Conservation (phyloP, 257 asterid genomes). For the Lycium barbarum region DNA sequence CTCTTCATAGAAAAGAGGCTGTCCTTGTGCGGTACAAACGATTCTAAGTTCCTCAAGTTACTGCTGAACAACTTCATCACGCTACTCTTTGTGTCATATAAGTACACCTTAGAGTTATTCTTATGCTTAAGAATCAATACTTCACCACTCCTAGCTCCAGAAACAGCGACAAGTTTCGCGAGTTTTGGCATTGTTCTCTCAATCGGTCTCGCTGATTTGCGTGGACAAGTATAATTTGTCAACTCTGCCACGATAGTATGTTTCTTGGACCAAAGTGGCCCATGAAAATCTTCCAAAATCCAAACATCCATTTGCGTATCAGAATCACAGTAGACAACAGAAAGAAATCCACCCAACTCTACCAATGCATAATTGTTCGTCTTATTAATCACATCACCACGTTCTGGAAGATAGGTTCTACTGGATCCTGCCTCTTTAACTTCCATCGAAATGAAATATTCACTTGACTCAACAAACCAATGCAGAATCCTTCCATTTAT, state of each 20-base stretch:
- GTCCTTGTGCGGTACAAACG: not conserved
- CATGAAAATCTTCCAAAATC: slow-evolving; percentile 27
- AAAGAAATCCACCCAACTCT: too few species aligned
- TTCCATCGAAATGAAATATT: too few species aligned
- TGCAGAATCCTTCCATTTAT: not conserved
- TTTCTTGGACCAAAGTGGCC: slow-evolving; percentile 35
- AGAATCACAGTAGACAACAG: not conserved
- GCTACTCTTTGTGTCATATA: slow-evolving; percentile 5
- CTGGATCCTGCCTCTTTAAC: too few species aligned
- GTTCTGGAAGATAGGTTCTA: too few species aligned
- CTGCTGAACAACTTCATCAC: slow-evolving; percentile 26
- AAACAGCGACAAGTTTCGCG: slow-evolving; percentile 31
- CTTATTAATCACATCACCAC: too few species aligned
- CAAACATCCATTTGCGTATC: slow-evolving; percentile 23
- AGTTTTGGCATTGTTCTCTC: slow-evolving; percentile 25
- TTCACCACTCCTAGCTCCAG: slow-evolving; percentile 14
- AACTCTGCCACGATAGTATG: not conserved
- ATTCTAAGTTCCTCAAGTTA: not conserved
- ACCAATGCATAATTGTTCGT: too few species aligned
- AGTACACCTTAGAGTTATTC: slow-evolving; percentile 6
- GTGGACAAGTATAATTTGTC: not conserved
- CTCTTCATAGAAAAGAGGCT: too few species aligned
- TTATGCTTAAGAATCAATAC: slow-evolving; percentile 26
- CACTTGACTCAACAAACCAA: too few species aligned
- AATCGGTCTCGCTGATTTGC: not conserved